phyloP scores from a whole-genome alignment of 352 stramenopile genomes.

The Saprolegnia parasitica region DNA sequence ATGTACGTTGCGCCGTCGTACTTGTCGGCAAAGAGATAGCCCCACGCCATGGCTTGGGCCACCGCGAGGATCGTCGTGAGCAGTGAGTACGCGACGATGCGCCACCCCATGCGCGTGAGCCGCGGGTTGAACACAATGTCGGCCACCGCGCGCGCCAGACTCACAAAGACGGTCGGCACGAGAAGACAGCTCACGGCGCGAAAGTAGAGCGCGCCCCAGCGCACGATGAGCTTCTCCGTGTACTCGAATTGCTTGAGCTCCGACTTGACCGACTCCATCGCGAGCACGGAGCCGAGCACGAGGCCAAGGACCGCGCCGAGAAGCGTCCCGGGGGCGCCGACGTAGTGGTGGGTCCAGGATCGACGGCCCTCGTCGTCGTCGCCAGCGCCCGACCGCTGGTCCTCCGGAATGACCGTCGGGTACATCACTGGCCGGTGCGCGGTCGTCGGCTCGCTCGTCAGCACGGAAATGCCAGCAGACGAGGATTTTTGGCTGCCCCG shows the following conservation, averaged over 20 bases:
- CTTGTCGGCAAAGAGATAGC: constrained; percentile 43
- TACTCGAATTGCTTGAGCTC: too few species aligned
- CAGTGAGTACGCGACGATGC: constrained; percentile 42
- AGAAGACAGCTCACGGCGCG: constrained; percentile 70
- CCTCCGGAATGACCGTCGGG: too few species aligned
- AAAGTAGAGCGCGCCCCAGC: constrained; percentile 67
- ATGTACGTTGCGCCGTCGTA: constrained; percentile 32
- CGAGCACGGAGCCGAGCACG: not conserved
- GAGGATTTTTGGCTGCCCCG: too few species aligned
- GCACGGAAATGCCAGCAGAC: too few species aligned
- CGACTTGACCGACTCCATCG: too few species aligned
- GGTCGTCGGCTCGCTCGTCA: too few species aligned
- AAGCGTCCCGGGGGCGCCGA: not conserved
- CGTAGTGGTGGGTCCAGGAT: not conserved
- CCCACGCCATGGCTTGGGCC: constrained; percentile 51
- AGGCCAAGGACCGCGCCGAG: constrained; percentile 6
- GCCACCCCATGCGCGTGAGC: constrained; percentile 40
- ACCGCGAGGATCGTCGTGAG: constrained; percentile 45
- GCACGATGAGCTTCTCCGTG: too few species aligned
- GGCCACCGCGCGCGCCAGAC: constrained; percentile 57
- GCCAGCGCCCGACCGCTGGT: not conserved
- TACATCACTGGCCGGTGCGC: too few species aligned
- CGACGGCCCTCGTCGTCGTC: not conserved
- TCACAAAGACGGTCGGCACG: constrained; percentile 71
- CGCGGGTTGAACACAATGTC: constrained; percentile 55